These are phyloP conservation scores for Hypoxylon sp. DNA, from an alignment of 2,329 filamentous ascomycete genomes.

Conservation along the genomic window DNA sequence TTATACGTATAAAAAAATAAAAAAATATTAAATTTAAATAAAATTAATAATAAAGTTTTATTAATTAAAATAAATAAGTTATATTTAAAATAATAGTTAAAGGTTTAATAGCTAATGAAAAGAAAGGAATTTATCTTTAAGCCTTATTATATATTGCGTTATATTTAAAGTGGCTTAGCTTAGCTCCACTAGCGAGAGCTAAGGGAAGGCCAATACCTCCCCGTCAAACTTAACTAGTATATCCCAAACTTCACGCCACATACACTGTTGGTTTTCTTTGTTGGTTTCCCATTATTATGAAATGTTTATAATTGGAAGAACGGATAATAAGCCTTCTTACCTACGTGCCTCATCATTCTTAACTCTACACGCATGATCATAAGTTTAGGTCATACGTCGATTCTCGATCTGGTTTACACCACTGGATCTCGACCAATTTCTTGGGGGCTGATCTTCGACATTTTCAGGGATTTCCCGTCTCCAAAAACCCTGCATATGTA, in stretches of 20 bases:
- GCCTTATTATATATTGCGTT: too few relatives aligned
- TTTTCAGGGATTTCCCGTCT: slow-evolving; percentile 21
- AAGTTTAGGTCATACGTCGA: slow-evolving; percentile 5
- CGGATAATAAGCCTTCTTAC: not conserved
- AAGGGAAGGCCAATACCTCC: too few relatives aligned
- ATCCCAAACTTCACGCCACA: slow-evolving; percentile 16
- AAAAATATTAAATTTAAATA: too few relatives aligned
- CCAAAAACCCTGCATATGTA: slow-evolving; percentile 25
- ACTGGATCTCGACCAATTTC: slow-evolving; percentile 22
- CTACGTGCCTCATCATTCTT: not conserved
- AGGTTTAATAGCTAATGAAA: too few relatives aligned
- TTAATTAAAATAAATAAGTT: too few relatives aligned
- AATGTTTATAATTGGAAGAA: not conserved
- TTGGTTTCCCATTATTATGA: not conserved
- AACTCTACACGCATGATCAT: not conserved
- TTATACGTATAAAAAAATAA: not conserved
- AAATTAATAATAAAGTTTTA: too few relatives aligned
- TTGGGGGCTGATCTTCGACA: slow-evolving; percentile 26
- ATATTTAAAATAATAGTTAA: too few relatives aligned
- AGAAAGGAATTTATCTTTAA: too few relatives aligned
- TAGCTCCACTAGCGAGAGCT: too few relatives aligned
- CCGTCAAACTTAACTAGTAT: too few relatives aligned
- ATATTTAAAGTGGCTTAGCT: too few relatives aligned
- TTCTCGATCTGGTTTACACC: slow-evolving; percentile 26
- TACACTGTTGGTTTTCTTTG: not conserved